These are phyloP conservation scores for Beta macrorhiza DNA, from an alignment of 179 eudicot species.

Conservation along the genomic window DNA sequence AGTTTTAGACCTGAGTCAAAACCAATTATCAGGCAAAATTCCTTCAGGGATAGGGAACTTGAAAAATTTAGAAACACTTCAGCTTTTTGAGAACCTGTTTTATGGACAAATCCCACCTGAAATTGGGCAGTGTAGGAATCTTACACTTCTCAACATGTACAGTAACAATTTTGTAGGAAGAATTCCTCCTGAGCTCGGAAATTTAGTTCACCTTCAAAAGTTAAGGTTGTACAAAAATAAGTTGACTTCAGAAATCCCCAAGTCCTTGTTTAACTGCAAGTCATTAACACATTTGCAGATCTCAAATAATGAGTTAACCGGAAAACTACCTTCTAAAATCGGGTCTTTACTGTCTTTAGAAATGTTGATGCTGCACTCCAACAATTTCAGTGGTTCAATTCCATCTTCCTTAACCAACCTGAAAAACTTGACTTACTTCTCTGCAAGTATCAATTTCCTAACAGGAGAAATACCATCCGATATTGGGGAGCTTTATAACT, in stretches of 20 bases:
- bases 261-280: conserved; percentile 44
- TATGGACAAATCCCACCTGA: conserved; percentile 31
- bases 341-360: conserved; percentile 52
- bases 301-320: conserved; percentile 57
- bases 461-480: conserved; percentile 67
- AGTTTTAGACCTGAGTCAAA: conserved; percentile 30
- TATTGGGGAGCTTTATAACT: conserved; percentile 60
- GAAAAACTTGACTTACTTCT: conserved; percentile 53
- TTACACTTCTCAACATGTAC: conserved; percentile 44
- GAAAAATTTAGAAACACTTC: conserved; percentile 28
- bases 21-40: conserved; percentile 25
- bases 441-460: conserved; percentile 57
- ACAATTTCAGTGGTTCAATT: conserved; percentile 59
- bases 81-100: conserved; percentile 28
- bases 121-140: conserved; percentile 45
- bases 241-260: conserved; percentile 61
- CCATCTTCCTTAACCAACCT: conserved; percentile 61
- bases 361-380: conserved; percentile 58
- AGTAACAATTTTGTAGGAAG: conserved; percentile 51
- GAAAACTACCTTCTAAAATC: conserved; percentile 52
- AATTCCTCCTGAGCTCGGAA: conserved; percentile 67
- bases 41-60: conserved; percentile 28
- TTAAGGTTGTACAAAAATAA: conserved; percentile 51
- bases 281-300: conserved; percentile 57
- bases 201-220: conserved; percentile 43